A percentile compares a stretch with the other conserved stretches of the same genome.
Evolutionary conservation across 2,329 filamentous ascomycete genomes (phyloP).

Genomic region (Emmonsiellopsis sp.): DNA sequence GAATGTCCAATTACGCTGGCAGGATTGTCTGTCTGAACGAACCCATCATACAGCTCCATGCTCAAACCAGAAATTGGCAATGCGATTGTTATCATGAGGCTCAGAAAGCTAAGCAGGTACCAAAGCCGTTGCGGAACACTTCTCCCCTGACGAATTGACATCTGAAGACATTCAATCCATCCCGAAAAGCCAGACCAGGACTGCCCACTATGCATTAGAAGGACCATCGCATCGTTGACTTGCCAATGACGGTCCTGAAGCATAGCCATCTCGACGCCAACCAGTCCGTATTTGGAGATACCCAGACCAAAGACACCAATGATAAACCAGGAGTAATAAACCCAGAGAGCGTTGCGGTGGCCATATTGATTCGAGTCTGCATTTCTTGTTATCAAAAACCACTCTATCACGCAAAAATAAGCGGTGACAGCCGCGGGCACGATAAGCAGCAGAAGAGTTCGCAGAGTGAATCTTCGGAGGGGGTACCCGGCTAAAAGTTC

Average conservation of each 20-base stretch:
- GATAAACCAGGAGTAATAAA: conserved; percentile 8
- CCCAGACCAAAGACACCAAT: conserved; percentile 7
- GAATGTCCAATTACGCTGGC: conserved; percentile 1
- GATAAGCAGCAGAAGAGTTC: background rate
- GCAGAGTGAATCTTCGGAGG: background rate
- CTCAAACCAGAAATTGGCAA: conserved; percentile 5
- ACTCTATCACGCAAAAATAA: background rate
- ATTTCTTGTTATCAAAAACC: background rate
- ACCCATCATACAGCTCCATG: conserved; percentile 7
- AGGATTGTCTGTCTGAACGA: background rate
- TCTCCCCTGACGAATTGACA: background rate
- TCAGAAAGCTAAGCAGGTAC: background rate
- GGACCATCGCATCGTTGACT: background rate
- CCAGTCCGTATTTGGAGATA: conserved; percentile 2
- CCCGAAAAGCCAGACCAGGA: background rate
- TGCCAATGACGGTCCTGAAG: conserved; percentile 4
- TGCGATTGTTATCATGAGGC: background rate
- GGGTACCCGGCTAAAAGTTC: background rate
- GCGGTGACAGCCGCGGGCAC: background rate
- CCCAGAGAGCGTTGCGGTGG: conserved; percentile 1
- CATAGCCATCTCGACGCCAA: conserved; percentile 5
- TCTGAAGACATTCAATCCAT: background rate
- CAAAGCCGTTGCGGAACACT: background rate
- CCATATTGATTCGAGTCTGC: conserved; percentile 1
- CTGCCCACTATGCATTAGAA: conserved; percentile 3